Evolutionary conservation across 169 alveolate species (phyloP).

Genomic region (Neospora caninum): DNA sequence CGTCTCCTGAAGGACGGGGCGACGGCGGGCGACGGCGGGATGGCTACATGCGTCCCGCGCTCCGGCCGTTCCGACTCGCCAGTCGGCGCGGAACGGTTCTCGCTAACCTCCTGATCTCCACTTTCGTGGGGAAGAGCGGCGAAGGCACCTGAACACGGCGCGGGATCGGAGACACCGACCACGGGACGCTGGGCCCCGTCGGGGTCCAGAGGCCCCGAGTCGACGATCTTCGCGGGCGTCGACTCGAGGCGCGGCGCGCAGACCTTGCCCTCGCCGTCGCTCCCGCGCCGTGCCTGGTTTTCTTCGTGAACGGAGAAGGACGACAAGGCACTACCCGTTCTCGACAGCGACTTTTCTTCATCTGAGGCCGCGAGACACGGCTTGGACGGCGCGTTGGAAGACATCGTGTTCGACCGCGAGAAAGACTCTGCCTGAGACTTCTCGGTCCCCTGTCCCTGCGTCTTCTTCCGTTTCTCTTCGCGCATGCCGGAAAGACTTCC

Average conservation of each 20-base stretch:
- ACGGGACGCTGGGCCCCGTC: too few relatives aligned
- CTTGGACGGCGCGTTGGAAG: not conserved
- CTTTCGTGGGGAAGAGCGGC: too few relatives aligned
- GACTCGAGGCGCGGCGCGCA: not conserved
- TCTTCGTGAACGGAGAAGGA: not conserved
- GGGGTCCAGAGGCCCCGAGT: too few relatives aligned
- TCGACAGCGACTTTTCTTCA: not conserved
- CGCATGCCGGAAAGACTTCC: not conserved
- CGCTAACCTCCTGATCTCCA: too few relatives aligned
- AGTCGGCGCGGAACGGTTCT: too few relatives aligned
- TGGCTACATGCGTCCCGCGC: too few relatives aligned
- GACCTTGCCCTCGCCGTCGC: not conserved
- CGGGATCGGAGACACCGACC: too few relatives aligned
- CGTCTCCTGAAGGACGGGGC: too few relatives aligned
- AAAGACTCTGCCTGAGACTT: not conserved
- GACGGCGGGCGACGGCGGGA: too few relatives aligned
- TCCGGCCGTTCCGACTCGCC: too few relatives aligned
- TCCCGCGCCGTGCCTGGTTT: not conserved
- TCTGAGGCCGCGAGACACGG: not conserved
- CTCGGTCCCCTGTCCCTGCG: not conserved
- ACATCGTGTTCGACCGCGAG: not conserved
- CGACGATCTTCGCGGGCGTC: not conserved
- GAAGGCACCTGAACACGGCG: too few relatives aligned
- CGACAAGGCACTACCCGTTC: not conserved
- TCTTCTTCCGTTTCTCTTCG: not conserved